A percentile compares a stretch with the other conserved stretches of the same genome.
phyloP scores from a whole-genome alignment of 2,329 filamentous ascomycete species.

The Apiospora phragmitis region DNA sequence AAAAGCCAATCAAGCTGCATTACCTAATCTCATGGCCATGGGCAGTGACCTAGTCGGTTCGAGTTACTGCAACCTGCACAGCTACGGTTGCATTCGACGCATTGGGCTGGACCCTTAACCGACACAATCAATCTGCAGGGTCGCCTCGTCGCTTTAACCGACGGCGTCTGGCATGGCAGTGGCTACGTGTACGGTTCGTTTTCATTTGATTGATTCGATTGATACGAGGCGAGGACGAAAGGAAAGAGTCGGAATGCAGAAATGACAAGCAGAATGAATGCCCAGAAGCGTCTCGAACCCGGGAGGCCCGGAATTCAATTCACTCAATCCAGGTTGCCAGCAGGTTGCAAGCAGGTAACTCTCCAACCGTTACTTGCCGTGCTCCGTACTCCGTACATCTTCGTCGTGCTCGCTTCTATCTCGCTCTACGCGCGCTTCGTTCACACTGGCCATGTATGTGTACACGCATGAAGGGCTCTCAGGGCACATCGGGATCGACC shows the following conservation, averaged over 20 bases:
- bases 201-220: background rate
- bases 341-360: background rate
- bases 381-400: no score
- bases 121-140: constrained; percentile 1
- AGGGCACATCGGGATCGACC: constrained; percentile 8
- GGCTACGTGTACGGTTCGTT: background rate
- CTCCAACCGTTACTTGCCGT: background rate
- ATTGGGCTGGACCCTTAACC: background rate
- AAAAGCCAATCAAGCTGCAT: background rate
- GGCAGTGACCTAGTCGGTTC: background rate
- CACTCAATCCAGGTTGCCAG: background rate
- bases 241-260: background rate
- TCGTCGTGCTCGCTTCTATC: constrained; percentile 4
- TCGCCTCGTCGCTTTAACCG: background rate
- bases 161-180: background rate
- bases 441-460: background rate
- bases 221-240: background rate
- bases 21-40: background rate
- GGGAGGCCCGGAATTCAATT: background rate
- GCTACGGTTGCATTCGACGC: background rate
- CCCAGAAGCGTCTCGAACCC: background rate
- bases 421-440: background rate
- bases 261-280: background rate
- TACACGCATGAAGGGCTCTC: background rate
- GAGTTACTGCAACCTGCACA: background rate